Evolutionary conservation across 2,329 filamentous ascomycete species (phyloP).

Genomic region (Malbranchea cinnamomea): DNA sequence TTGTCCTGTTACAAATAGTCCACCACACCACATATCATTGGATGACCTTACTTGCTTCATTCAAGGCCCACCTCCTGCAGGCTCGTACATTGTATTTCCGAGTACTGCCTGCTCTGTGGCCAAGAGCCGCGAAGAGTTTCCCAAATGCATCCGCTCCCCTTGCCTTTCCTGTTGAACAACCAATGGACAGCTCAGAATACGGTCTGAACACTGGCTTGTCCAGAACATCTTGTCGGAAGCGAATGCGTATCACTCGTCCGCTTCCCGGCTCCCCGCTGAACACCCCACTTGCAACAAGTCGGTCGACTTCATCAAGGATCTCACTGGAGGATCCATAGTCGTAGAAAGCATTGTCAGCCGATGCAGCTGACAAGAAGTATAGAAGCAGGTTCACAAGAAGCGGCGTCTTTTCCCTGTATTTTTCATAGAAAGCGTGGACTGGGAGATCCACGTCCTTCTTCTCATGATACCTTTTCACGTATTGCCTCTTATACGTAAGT

Average conservation of each 20-base stretch:
- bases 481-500: conserved; percentile 10
- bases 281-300: conserved; percentile 3
- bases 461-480: conserved; percentile 9
- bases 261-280: conserved; percentile 4
- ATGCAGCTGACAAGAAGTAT: conserved; percentile 11
- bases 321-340: conserved; percentile 8
- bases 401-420: conserved; percentile 8
- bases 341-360: conserved; percentile 8
- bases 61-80: too few species aligned
- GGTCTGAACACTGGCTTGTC: conserved; percentile 10
- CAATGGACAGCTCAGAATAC: too few species aligned
- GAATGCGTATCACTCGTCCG: conserved; percentile 7
- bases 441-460: conserved; percentile 9
- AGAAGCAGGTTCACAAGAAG: conserved; percentile 10
- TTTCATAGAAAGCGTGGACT: conserved; percentile 10
- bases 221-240: conserved; percentile 7
- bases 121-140: too few species aligned
- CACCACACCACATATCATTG: too few species aligned
- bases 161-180: too few species aligned
- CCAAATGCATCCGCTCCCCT: too few species aligned
- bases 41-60: too few species aligned
- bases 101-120: too few species aligned
- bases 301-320: conserved; percentile 8
- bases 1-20: too few species aligned
- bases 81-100: too few species aligned